These are phyloP conservation scores for Blastosporella zonata DNA, from an alignment of 1,284 basidiomycete genomes.

Conservation along the genomic window DNA sequence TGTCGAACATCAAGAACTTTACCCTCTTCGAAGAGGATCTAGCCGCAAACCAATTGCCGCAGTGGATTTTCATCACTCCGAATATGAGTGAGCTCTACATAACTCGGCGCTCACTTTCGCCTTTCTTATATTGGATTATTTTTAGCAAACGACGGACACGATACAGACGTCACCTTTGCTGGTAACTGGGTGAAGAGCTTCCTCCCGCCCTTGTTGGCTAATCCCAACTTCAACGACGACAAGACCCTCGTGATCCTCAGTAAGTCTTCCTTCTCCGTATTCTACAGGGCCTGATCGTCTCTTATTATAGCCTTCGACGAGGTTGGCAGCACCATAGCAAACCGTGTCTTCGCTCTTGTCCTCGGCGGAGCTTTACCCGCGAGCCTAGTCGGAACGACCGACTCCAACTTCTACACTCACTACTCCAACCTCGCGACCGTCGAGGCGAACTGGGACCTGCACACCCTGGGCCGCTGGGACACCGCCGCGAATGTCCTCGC, in stretches of 20 bases:
- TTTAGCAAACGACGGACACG: conserved; percentile 48
- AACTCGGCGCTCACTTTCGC: too few species aligned
- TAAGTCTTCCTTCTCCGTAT: conserved; percentile 6
- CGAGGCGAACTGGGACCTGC: conserved; percentile 62
- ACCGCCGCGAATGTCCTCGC: conserved; percentile 27
- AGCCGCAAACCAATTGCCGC: conserved; percentile 48
- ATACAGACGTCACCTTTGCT: conserved; percentile 53
- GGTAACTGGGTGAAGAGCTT: conserved; percentile 51
- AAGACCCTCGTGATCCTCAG: conserved; percentile 26
- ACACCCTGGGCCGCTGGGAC: conserved; percentile 47
- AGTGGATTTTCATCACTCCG: conserved; percentile 67
- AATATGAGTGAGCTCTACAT: conserved; percentile 32
- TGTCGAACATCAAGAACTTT: conserved; percentile 58
- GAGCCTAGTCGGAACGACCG: conserved; percentile 41
- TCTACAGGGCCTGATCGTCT: conserved; percentile 21
- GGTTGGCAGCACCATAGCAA: conserved; percentile 49
- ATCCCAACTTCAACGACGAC: conserved; percentile 23
- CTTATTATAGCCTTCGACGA: conserved; percentile 48
- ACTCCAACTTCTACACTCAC: conserved; percentile 60
- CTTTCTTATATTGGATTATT: background rate
- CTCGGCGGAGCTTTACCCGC: conserved; percentile 51
- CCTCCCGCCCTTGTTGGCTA: conserved; percentile 50
- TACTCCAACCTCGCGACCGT: conserved; percentile 61
- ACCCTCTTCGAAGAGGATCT: conserved; percentile 57
- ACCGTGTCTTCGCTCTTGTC: conserved; percentile 46